Evolutionary conservation across 352 stramenopile species (phyloP).

Genomic region (Halophytophthora polymorphica): DNA sequence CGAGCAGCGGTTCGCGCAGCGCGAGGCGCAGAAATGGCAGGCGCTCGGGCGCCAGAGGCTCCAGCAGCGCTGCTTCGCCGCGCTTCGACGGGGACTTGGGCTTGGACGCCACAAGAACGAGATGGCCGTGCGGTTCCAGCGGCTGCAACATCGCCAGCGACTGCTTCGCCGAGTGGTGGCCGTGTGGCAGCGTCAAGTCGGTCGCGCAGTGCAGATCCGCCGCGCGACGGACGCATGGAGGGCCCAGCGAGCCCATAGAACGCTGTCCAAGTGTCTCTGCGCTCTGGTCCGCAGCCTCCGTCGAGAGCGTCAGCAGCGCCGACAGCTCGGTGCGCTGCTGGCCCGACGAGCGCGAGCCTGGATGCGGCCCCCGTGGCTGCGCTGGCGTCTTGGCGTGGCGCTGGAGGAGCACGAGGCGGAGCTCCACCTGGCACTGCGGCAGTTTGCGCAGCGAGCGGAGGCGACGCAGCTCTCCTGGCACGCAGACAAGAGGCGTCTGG

Average conservation of each 20-base stretch:
- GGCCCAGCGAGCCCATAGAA: slow-evolving; percentile 2
- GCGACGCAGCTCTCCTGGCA: slow-evolving; percentile 10
- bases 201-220: slow-evolving; percentile 1
- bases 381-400: slow-evolving; percentile 11
- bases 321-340: slow-evolving; percentile 17
- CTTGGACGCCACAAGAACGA: slow-evolving; percentile 6
- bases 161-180: slow-evolving; percentile 10
- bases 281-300: slow-evolving; percentile 5
- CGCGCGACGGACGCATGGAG: neutral
- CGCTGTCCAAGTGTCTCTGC: slow-evolving; percentile 5
- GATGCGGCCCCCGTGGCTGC: slow-evolving; percentile 24
- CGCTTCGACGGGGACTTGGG: slow-evolving; percentile 15
- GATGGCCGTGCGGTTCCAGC: slow-evolving; percentile 23
- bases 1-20: slow-evolving; percentile 13
- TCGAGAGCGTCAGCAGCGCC: slow-evolving; percentile 11
- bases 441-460: slow-evolving; percentile 18
- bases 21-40: slow-evolving; percentile 18
- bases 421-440: slow-evolving; percentile 18
- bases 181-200: slow-evolving; percentile 14
- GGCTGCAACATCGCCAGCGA: slow-evolving; percentile 6
- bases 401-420: slow-evolving; percentile 15
- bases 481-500: slow-evolving; percentile 15
- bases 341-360: slow-evolving; percentile 6
- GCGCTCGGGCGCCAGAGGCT: slow-evolving; percentile 15
- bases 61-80: slow-evolving; percentile 13